A percentile compares a stretch with the other conserved stretches of the same genome.
These are phyloP conservation scores for Gracilaria gracilis DNA, from an alignment of 23 red algal genomes.

Conservation along the genomic window DNA sequence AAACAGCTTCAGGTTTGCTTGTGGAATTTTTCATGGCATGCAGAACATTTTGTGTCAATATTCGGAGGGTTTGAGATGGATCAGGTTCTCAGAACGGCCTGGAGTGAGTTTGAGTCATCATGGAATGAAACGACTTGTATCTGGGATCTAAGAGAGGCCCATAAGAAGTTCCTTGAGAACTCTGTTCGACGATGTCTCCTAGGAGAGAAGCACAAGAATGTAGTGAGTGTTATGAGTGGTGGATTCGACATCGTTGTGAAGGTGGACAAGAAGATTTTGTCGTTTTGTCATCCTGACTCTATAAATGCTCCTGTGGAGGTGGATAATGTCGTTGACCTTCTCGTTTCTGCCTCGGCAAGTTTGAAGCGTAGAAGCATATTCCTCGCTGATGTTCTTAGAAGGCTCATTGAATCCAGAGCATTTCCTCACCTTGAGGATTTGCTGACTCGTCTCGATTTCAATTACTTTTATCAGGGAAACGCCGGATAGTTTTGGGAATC, in stretches of 20 bases:
- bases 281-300: not conserved
- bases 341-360: conserved; percentile 28
- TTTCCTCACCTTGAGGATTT: conserved; percentile 45
- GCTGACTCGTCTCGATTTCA: conserved; percentile 53
- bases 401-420: conserved; percentile 18
- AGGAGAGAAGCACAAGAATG: conserved; percentile 31
- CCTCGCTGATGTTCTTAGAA: conserved; percentile 31
- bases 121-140: conserved; percentile 17
- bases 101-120: conserved; percentile 27
- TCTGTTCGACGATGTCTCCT: conserved; percentile 38
- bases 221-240: conserved; percentile 36
- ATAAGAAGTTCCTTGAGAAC: conserved; percentile 24
- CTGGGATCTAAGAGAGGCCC: conserved; percentile 53
- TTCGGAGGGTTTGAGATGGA: conserved; percentile 60
- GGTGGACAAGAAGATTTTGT: conserved; percentile 30
- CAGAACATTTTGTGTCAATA: conserved; percentile 59
- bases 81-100: conserved; percentile 38
- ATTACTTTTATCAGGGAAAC: conserved; percentile 41
- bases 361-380: conserved; percentile 51
- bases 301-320: not conserved
- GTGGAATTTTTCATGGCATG: conserved; percentile 68
- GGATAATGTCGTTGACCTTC: conserved; percentile 31
- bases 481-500: not conserved
- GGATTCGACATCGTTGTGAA: conserved; percentile 63
- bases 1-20: conserved; percentile 16